phyloP scores from a whole-genome alignment of 1,284 basidiomycete species.

The Thecaphora frezii region DNA sequence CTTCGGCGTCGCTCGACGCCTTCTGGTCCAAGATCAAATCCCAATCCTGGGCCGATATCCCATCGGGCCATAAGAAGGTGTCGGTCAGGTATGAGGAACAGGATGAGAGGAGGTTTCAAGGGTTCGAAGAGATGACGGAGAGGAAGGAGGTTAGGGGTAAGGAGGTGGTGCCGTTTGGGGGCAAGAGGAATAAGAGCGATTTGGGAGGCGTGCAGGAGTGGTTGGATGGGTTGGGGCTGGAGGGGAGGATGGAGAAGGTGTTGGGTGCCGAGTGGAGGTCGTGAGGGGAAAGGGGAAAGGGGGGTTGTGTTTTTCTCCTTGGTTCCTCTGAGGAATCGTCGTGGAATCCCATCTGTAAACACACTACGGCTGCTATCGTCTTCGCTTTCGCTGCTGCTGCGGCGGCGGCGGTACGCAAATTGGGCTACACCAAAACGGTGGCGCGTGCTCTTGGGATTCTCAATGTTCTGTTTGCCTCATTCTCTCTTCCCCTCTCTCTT shows the following conservation, averaged over 20 bases:
- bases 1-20: slow-evolving; percentile 6
- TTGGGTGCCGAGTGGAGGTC: slow-evolving; percentile 4
- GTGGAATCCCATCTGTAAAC: background rate
- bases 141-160: slow-evolving; percentile 15
- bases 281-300: too few relatives aligned
- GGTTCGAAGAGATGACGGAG: slow-evolving; percentile 36
- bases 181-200: slow-evolving; percentile 18
- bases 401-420: too few relatives aligned
- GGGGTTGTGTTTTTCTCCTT: too few relatives aligned
- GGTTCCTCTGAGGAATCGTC: too few relatives aligned
- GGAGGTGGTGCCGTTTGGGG: slow-evolving; percentile 16
- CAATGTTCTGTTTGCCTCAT: too few relatives aligned
- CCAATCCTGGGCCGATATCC: slow-evolving; percentile 37
- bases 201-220: slow-evolving; percentile 24
- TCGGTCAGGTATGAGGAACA: slow-evolving; percentile 21
- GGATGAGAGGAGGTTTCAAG: slow-evolving; percentile 4
- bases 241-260: slow-evolving; percentile 12
- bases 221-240: slow-evolving; percentile 18
- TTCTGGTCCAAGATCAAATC: slow-evolving; percentile 46
- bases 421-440: too few relatives aligned
- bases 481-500: too few relatives aligned
- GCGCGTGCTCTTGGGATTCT: too few relatives aligned
- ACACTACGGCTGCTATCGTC: too few relatives aligned
- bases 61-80: slow-evolving; percentile 44
- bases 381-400: too few relatives aligned